phyloP scores from a whole-genome alignment of 1,284 basidiomycete genomes.

The Ceratobasidium sp. region DNA sequence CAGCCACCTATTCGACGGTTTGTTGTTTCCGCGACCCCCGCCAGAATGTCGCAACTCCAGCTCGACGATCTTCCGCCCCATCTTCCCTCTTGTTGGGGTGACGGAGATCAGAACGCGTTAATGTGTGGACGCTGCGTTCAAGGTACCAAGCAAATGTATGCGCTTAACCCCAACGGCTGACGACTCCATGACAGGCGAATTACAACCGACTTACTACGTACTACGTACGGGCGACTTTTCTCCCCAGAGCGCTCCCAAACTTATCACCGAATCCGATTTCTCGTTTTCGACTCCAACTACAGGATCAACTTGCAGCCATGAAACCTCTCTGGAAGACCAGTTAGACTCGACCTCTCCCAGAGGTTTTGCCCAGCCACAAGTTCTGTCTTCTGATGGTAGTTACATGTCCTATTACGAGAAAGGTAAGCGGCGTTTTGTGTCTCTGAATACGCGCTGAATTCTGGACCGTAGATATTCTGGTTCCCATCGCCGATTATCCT shows the following conservation, averaged over 20 bases:
- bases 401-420: neutral
- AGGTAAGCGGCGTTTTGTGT: neutral
- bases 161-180: neutral
- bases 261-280: neutral
- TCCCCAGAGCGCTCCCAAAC: neutral
- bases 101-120: neutral
- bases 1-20: neutral
- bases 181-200: neutral
- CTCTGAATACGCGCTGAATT: neutral
- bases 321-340: neutral
- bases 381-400: neutral
- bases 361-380: neutral
- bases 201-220: neutral
- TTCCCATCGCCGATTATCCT: neutral
- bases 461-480: neutral
- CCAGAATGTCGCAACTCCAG: constrained; percentile 4
- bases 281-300: neutral
- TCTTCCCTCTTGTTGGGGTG: neutral
- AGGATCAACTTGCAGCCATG: neutral
- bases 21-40: neutral
- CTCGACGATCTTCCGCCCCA: neutral
- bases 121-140: neutral
- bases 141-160: constrained; percentile 25
- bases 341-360: neutral
- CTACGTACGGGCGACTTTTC: neutral